Evolutionary conservation across 805 yeast species (phyloP).

Genomic region (Kodamaea leandrae): DNA sequence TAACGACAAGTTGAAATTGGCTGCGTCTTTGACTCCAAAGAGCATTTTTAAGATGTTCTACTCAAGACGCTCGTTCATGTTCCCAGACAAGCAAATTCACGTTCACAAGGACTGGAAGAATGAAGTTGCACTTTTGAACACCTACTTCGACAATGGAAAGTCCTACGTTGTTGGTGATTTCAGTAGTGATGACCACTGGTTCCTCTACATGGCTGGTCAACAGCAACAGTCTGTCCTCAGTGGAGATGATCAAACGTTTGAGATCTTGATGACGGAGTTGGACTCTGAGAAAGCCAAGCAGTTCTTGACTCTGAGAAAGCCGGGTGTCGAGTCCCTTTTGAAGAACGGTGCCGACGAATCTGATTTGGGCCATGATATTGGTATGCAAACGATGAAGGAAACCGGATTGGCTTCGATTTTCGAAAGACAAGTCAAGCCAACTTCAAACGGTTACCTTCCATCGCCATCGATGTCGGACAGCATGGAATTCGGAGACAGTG

Average conservation of each 20-base stretch:
- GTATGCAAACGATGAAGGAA: constrained; percentile 61
- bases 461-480: constrained; percentile 34
- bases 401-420: constrained; percentile 65
- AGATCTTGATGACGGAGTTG: constrained; percentile 86
- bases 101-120: constrained; percentile 84
- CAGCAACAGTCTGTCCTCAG: constrained; percentile 1
- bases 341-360: constrained; percentile 49
- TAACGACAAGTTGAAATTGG: constrained; percentile 16
- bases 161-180: constrained; percentile 75
- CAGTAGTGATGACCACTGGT: constrained; percentile 84
- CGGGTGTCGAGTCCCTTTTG: constrained; percentile 38
- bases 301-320: constrained; percentile 55
- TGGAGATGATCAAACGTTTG: constrained; percentile 59
- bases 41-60: constrained; percentile 72
- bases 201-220: constrained; percentile 66
- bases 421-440: constrained; percentile 10
- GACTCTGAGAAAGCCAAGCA: constrained; percentile 52
- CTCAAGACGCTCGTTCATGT: constrained; percentile 89
- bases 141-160: constrained; percentile 59
- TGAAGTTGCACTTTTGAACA: constrained; percentile 70
- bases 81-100: constrained; percentile 77
- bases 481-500: constrained; percentile 19
- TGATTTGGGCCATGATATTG: constrained; percentile 78
- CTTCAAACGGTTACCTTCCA: constrained; percentile 24
- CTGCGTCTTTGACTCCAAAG: constrained; percentile 18